Percentiles rank a stretch among this genome's conserved stretches.
phyloP scores from a whole-genome alignment of 257 asterid species.

The Solanum sitiens region DNA sequence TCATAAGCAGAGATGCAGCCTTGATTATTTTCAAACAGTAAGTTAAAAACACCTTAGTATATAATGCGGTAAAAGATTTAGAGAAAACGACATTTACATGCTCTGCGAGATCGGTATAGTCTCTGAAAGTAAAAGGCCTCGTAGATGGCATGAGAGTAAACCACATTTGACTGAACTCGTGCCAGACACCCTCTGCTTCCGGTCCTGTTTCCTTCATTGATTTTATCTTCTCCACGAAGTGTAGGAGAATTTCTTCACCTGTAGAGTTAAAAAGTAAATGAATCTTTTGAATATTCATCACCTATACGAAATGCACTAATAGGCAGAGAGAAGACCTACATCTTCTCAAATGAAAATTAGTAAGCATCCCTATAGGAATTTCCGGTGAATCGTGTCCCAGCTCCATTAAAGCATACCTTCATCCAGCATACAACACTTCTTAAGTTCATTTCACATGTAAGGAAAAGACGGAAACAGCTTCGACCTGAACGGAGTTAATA shows the following conservation, averaged over 20 bases:
- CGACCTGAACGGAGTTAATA: neutral
- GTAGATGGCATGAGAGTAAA: slow-evolving; percentile 69
- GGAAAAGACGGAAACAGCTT: neutral
- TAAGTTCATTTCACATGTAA: neutral
- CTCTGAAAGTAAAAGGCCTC: slow-evolving; percentile 47
- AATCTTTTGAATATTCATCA: neutral
- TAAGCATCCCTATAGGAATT: slow-evolving; percentile 72
- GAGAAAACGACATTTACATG: slow-evolving; percentile 26
- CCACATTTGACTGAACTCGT: slow-evolving; percentile 58
- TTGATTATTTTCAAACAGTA: neutral
- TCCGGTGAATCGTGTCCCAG: slow-evolving; percentile 70
- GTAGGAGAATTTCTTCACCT: slow-evolving; percentile 55
- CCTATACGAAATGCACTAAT: neutral
- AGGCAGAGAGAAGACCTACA: slow-evolving; percentile 19
- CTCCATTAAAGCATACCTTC: slow-evolving; percentile 84
- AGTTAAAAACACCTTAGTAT: neutral
- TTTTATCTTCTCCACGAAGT: slow-evolving; percentile 24
- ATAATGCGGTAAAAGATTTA: neutral
- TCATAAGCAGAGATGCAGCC: slow-evolving; percentile 80
- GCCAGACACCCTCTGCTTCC: slow-evolving; percentile 32
- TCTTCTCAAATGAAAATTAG: slow-evolving; percentile 46
- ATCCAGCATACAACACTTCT: neutral
- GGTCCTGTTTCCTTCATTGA: slow-evolving; percentile 8
- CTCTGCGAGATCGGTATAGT: slow-evolving; percentile 49
- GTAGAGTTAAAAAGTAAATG: neutral